Evolutionary conservation across 495 filamentous ascomycete genomes (phyloP).

Genomic region (Penicillium cinerascens): DNA sequence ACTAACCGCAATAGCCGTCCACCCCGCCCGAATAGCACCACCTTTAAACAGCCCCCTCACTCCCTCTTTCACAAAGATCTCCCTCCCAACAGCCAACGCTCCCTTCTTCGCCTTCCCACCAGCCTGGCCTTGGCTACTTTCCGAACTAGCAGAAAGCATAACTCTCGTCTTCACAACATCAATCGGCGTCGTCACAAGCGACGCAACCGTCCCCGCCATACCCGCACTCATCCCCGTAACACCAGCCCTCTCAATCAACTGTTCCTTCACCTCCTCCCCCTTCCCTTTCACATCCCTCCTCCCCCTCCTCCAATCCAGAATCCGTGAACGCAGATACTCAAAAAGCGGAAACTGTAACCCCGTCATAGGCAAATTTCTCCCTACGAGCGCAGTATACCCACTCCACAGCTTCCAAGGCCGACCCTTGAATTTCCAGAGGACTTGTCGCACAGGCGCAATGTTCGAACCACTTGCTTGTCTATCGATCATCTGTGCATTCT

Average conservation of each 20-base stretch:
- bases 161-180: constrained; percentile 84
- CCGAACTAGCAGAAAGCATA: constrained; percentile 53
- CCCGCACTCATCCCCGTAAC: constrained; percentile 70
- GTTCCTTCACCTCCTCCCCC: constrained; percentile 6
- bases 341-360: constrained; percentile 87
- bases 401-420: constrained; percentile 63
- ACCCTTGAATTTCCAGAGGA: constrained; percentile 50
- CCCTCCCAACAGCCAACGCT: constrained; percentile 54
- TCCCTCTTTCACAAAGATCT: constrained; percentile 62
- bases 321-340: constrained; percentile 55
- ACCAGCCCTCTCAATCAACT: constrained; percentile 46
- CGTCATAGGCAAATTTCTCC: constrained; percentile 81
- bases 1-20: constrained; percentile 78
- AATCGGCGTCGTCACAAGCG: constrained; percentile 72
- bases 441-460: constrained; percentile 46
- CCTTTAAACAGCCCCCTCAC: constrained; percentile 72
- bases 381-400: constrained; percentile 75
- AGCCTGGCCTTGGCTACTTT: constrained; percentile 1
- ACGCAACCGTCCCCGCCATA: constrained; percentile 63
- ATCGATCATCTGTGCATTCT: constrained; percentile 76
- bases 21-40: constrained; percentile 67
- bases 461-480: not conserved
- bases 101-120: constrained; percentile 21
- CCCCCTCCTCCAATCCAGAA: constrained; percentile 34
- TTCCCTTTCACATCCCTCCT: constrained; percentile 8